Conservation (phyloP, 139 green algal genomes). For the Mesotaenium endlicherianum region DNA sequence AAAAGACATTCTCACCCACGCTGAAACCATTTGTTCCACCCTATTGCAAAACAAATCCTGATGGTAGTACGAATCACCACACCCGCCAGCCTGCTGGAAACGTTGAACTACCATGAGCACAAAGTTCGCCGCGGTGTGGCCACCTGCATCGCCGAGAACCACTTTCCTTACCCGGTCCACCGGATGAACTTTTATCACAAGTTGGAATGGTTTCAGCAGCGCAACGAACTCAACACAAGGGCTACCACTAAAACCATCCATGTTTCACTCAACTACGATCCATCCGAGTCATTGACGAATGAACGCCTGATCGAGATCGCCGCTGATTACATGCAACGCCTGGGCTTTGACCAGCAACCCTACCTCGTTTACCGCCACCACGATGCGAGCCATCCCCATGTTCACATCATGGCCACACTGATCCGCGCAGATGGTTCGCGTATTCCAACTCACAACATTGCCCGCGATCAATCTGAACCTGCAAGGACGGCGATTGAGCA, state of each 20-base stretch:
- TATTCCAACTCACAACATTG: neutral
- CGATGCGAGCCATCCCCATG: neutral
- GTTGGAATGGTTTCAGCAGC: neutral
- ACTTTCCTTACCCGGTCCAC: neutral
- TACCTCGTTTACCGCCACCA: neutral
- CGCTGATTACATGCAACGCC: neutral
- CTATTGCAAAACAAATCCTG: neutral
- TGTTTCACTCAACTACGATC: neutral
- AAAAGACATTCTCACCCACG: neutral
- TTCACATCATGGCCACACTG: neutral
- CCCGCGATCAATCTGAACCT: neutral
- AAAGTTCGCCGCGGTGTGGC: neutral
- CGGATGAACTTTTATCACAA: neutral
- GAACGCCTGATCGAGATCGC: neutral
- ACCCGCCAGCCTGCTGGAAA: neutral
- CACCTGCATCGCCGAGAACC: neutral
- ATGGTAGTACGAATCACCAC: neutral
- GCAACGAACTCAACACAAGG: neutral
- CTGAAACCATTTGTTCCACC: neutral
- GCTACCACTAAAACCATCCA: neutral
- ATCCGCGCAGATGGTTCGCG: neutral
- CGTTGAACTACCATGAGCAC: neutral
- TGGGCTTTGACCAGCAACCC: neutral
- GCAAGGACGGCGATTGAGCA: neutral
- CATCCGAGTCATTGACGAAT: neutral